Percentiles rank a stretch among this genome's conserved stretches.
These are phyloP conservation scores for Epichloe uncinata DNA, from an alignment of 2,329 filamentous ascomycete species.

Conservation along the genomic window DNA sequence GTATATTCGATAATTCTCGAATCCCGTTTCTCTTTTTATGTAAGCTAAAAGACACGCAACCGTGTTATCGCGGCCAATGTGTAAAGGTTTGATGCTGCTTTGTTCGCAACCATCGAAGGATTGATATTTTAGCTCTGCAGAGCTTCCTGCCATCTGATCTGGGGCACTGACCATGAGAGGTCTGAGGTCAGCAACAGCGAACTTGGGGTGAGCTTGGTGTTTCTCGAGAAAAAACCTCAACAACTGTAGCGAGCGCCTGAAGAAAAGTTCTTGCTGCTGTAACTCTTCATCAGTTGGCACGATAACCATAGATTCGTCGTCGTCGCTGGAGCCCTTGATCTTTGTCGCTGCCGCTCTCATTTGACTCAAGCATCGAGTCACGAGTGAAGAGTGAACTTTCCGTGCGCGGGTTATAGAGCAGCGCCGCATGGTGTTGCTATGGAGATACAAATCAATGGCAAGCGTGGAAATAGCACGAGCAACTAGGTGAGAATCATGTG, in stretches of 20 bases:
- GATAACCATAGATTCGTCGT: constrained; percentile 40
- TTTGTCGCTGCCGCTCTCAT: constrained; percentile 46
- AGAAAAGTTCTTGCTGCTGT: constrained; percentile 40
- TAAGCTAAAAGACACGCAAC: constrained; percentile 54
- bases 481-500: constrained; percentile 52
- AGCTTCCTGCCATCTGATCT: constrained; percentile 45
- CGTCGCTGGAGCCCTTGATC: constrained; percentile 36
- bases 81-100: constrained; percentile 47
- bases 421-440: constrained; percentile 35
- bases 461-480: constrained; percentile 55
- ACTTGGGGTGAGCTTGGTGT: constrained; percentile 47
- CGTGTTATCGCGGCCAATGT: constrained; percentile 59
- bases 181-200: constrained; percentile 44
- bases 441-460: constrained; percentile 57
- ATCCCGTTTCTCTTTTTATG: constrained; percentile 56
- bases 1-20: constrained; percentile 63
- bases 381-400: constrained; percentile 53
- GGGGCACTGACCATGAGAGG: constrained; percentile 38
- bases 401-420: constrained; percentile 37
- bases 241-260: constrained; percentile 55
- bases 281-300: constrained; percentile 34
- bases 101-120: constrained; percentile 50
- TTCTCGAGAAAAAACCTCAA: constrained; percentile 55
- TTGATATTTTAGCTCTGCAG: constrained; percentile 59
- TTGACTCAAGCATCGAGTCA: constrained; percentile 60